Percentiles rank a stretch among this genome's conserved stretches.
Evolutionary conservation across 2,329 filamentous ascomycete genomes (phyloP).

Genomic region (Pseudonectria buxi): DNA sequence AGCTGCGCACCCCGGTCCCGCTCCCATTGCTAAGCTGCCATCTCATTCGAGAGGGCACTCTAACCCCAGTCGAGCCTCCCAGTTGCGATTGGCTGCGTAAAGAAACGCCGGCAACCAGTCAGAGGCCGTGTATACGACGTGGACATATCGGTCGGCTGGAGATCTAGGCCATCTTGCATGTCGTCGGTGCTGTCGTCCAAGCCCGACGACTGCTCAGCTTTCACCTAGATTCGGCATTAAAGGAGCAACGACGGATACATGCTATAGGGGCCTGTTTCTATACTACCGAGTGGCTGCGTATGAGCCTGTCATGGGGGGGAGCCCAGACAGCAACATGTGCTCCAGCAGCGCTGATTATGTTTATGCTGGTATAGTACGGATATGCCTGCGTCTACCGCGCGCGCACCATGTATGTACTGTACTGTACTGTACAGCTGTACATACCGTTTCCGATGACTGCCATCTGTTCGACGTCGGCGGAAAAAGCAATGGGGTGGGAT

Average conservation of each 20-base stretch:
- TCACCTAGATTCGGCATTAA: no score
- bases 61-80: constrained; percentile 2
- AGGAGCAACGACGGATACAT: neutral
- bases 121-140: neutral
- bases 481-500: neutral
- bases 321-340: no score
- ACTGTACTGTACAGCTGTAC: no score
- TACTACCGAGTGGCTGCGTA: no score
- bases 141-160: neutral
- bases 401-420: no score
- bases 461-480: neutral
- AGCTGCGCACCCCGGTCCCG: neutral
- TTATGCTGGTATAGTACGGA: no score
- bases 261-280: neutral
- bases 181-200: constrained; percentile 1
- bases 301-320: no score
- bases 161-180: neutral
- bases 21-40: constrained; percentile 20
- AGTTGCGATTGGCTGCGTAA: constrained; percentile 13
- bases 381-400: no score
- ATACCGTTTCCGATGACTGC: neutral
- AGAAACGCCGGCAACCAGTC: constrained; percentile 8
- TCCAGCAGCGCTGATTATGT: no score
- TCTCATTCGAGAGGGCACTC: constrained; percentile 10
- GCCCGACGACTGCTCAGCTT: no score